Evolutionary conservation across 352 stramenopile genomes (phyloP).

Genomic region (Aphanomyces euteiches): DNA sequence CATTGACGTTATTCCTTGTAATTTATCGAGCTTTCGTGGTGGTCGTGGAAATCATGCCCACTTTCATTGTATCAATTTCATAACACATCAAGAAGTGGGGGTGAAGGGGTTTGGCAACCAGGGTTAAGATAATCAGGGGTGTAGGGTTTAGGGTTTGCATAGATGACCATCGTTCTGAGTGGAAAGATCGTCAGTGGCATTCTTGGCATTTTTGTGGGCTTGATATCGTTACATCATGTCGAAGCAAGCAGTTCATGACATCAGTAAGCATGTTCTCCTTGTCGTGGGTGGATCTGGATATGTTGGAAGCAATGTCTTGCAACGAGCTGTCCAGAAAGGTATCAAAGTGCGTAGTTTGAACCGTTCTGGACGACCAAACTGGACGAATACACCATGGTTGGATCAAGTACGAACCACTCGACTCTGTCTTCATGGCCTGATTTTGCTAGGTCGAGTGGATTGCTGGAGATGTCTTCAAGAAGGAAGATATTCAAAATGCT

Average conservation of each 20-base stretch:
- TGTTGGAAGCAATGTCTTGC: conserved; percentile 87
- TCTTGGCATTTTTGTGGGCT: no score
- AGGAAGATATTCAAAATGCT: conserved; percentile 53
- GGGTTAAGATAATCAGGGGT: no score
- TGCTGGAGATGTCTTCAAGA: conserved; percentile 80
- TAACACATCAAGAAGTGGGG: no score
- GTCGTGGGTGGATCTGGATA: conserved; percentile 88
- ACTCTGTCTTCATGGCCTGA: conserved; percentile 24
- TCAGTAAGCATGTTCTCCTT: conserved; percentile 71
- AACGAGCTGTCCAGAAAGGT: conserved; percentile 81
- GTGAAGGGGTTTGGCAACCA: no score
- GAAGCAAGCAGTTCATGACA: conserved; percentile 31
- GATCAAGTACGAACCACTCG: conserved; percentile 37
- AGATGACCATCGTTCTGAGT: no score
- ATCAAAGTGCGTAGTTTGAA: conserved; percentile 86
- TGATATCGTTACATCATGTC: no score
- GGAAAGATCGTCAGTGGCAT: no score
- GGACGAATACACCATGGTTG: conserved; percentile 73
- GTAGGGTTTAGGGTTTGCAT: no score
- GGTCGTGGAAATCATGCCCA: no score
- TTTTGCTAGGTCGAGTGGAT: conserved; percentile 76
- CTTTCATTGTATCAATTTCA: no score
- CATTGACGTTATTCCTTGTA: no score
- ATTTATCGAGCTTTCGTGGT: no score
- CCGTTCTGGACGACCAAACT: conserved; percentile 72